These are phyloP conservation scores for Aspergillus biplanus DNA, from an alignment of 495 filamentous ascomycete species.

Conservation along the genomic window DNA sequence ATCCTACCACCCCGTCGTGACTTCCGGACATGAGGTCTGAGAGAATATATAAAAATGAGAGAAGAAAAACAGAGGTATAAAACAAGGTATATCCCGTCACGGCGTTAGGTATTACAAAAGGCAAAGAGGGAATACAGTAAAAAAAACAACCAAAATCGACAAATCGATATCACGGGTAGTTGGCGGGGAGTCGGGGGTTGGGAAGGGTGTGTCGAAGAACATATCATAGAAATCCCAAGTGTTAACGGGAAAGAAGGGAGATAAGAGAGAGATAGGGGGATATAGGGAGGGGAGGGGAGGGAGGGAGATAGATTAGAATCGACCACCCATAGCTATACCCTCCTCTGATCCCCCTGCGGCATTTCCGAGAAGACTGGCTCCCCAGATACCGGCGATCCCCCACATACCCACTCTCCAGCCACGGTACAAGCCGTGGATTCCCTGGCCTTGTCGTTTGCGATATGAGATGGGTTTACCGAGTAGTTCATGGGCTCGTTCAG, in stretches of 20 bases:
- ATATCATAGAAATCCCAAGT: neutral
- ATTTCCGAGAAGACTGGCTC: constrained; percentile 63
- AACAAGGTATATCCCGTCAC: constrained; percentile 12
- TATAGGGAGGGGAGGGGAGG: neutral
- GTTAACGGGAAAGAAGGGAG: constrained; percentile 9
- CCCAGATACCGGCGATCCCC: constrained; percentile 90
- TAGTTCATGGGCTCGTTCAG: constrained; percentile 40
- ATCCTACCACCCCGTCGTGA: too few species aligned
- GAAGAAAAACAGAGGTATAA: constrained; percentile 12
- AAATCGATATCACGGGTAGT: neutral
- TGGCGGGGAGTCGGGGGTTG: neutral
- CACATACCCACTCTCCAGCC: constrained; percentile 97
- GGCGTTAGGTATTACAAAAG: constrained; percentile 12
- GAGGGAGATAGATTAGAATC: constrained; percentile 30
- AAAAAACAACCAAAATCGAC: neutral
- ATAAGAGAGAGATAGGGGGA: constrained; percentile 5
- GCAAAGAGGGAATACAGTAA: too few species aligned
- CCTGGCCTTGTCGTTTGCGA: constrained; percentile 70
- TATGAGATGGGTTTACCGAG: constrained; percentile 41
- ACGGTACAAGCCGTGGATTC: constrained; percentile 81
- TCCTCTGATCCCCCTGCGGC: constrained; percentile 43
- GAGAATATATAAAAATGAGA: constrained; percentile 1
- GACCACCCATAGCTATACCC: constrained; percentile 40
- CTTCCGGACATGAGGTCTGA: too few species aligned
- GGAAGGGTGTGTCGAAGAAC: neutral